Conservation (phyloP, 2,329 filamentous ascomycete genomes). For the Aspergillus proliferans region DNA sequence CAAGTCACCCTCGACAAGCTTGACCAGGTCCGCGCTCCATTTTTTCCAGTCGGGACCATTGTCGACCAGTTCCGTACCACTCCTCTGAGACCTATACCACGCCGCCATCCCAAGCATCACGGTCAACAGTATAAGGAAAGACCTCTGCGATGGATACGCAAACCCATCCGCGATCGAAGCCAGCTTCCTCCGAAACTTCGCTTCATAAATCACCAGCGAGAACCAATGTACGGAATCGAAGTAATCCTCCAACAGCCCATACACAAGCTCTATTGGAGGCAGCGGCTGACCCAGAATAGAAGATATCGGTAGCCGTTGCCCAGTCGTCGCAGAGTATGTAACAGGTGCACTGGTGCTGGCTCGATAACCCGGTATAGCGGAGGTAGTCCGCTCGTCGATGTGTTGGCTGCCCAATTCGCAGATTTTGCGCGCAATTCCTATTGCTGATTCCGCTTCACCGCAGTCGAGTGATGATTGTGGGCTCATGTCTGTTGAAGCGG, state of each 20-base stretch:
- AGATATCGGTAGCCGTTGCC: slow-evolving; percentile 19
- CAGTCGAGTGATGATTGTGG: slow-evolving; percentile 11
- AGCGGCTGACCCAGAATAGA: slow-evolving; percentile 23
- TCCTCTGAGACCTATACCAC: slow-evolving; percentile 31
- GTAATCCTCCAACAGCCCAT: slow-evolving; percentile 35
- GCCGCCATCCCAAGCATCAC: slow-evolving; percentile 34
- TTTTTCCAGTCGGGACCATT: slow-evolving; percentile 8
- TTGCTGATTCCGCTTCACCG: slow-evolving; percentile 28
- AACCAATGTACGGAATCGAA: slow-evolving; percentile 42
- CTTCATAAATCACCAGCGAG: slow-evolving; percentile 39
- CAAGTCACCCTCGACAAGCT: slow-evolving; percentile 26
- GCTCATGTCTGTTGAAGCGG: background rate
- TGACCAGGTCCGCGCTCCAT: slow-evolving; percentile 12
- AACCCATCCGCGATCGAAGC: slow-evolving; percentile 27
- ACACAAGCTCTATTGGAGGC: slow-evolving; percentile 23
- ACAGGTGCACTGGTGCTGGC: slow-evolving; percentile 4
- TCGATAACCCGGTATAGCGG: slow-evolving; percentile 30
- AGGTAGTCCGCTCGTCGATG: slow-evolving; percentile 25
- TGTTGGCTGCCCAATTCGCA: slow-evolving; percentile 21
- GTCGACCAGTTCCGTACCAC: slow-evolving; percentile 8
- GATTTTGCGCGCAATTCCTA: slow-evolving; percentile 30
- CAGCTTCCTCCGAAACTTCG: slow-evolving; percentile 32
- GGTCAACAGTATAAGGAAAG: slow-evolving; percentile 33
- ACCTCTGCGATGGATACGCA: slow-evolving; percentile 28
- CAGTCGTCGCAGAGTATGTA: slow-evolving; percentile 3